phyloP scores from a whole-genome alignment of 2,329 filamentous ascomycete species.

The Penicillium sp. region DNA sequence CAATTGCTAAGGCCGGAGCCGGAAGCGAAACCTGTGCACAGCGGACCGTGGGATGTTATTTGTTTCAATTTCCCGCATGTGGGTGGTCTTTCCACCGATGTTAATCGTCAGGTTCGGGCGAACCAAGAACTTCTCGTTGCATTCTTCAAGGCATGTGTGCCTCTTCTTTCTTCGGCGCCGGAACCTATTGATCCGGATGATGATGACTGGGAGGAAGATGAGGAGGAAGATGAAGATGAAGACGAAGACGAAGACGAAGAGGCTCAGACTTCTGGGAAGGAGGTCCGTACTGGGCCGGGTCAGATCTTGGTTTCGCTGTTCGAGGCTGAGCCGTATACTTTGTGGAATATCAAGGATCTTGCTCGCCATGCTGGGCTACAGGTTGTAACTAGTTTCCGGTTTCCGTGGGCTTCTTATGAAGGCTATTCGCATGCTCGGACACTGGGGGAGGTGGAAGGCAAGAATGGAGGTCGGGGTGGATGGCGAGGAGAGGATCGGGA shows the following conservation, averaged over 20 bases:
- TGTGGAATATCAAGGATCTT: conserved; percentile 92
- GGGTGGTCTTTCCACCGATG: conserved; percentile 85
- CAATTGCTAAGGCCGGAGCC: neutral
- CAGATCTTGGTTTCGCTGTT: conserved; percentile 83
- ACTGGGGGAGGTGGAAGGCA: conserved; percentile 45
- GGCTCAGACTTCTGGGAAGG: conserved; percentile 18
- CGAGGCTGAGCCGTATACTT: conserved; percentile 88
- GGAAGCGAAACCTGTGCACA: conserved; percentile 2
- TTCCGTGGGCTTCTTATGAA: conserved; percentile 49
- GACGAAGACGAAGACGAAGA: conserved; percentile 14
- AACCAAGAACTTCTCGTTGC: conserved; percentile 67
- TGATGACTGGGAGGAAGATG: conserved; percentile 24
- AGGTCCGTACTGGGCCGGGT: conserved; percentile 35
- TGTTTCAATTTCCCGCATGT: conserved; percentile 98
- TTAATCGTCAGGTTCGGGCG: conserved; percentile 88
- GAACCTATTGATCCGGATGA: conserved; percentile 21
- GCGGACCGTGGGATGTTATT: conserved; percentile 68
- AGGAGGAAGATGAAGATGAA: conserved; percentile 20
- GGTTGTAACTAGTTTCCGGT: conserved; percentile 49
- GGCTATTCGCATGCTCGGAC: conserved; percentile 51
- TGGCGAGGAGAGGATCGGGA: conserved; percentile 51
- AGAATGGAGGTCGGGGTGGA: conserved; percentile 40
- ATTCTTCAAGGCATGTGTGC: conserved; percentile 49
- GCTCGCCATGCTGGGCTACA: conserved; percentile 64
- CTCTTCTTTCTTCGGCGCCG: conserved; percentile 37